These are phyloP conservation scores for Fusarium sulawesiense DNA, from an alignment of 2,329 filamentous ascomycete species.

Conservation along the genomic window DNA sequence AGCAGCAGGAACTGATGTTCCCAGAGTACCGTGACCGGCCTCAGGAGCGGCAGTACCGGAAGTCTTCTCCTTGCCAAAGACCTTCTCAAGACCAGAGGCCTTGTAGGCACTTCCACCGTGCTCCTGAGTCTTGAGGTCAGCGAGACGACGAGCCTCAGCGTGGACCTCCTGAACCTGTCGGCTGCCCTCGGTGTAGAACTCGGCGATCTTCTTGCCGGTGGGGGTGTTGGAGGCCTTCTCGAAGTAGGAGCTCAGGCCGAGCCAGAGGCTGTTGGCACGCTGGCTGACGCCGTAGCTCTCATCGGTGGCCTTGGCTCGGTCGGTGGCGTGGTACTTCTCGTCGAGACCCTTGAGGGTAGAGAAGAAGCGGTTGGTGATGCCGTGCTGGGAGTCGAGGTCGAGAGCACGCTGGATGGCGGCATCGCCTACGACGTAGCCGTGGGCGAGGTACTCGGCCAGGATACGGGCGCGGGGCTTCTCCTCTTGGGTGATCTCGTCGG, in stretches of 20 bases:
- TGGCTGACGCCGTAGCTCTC: conserved; percentile 83
- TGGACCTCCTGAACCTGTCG: conserved; percentile 96
- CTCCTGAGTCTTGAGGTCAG: conserved; percentile 83
- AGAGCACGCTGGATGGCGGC: conserved; percentile 84
- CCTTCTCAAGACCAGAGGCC: conserved; percentile 66
- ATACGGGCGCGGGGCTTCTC: conserved; percentile 97
- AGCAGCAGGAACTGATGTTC: conserved; percentile 38
- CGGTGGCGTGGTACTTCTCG: conserved; percentile 85
- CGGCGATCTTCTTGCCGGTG: conserved; percentile 86
- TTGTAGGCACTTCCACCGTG: conserved; percentile 69
- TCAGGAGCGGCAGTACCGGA: conserved; percentile 32
- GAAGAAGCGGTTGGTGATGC: conserved; percentile 84
- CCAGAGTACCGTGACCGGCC: conserved; percentile 26
- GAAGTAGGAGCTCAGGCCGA: conserved; percentile 86
- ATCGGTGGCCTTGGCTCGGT: conserved; percentile 87
- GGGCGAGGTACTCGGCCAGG: conserved; percentile 94
- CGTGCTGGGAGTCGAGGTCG: conserved; percentile 89
- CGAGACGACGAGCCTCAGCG: conserved; percentile 86
- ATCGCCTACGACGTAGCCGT: conserved; percentile 87
- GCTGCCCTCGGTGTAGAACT: conserved; percentile 86
- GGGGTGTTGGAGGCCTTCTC: conserved; percentile 91
- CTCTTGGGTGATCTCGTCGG: conserved; percentile 86
- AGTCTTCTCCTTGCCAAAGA: conserved; percentile 66
- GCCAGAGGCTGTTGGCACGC: conserved; percentile 72
- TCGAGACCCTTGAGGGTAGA: conserved; percentile 81